phyloP scores from a whole-genome alignment of 2,329 filamentous ascomycete species.

The Colletotrichum gigasporum region DNA sequence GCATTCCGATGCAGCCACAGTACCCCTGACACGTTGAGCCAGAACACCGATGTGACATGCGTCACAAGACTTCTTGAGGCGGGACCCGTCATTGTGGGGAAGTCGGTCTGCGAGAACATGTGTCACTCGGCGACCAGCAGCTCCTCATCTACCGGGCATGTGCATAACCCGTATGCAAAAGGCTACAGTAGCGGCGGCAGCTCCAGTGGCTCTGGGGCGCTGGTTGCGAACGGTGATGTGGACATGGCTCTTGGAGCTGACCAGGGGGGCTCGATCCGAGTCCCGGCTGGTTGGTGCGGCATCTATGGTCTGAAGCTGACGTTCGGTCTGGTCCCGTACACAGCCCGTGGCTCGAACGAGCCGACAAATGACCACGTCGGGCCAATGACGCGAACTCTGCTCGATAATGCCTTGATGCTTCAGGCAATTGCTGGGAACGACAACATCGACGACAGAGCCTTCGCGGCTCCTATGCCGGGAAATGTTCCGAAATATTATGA shows the following conservation, averaged over 20 bases:
- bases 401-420: constrained; percentile 50
- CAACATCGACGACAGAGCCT: constrained; percentile 49
- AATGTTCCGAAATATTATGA: constrained; percentile 46
- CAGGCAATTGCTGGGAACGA: constrained; percentile 54
- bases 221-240: constrained; percentile 38
- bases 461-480: constrained; percentile 45
- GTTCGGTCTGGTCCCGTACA: constrained; percentile 54
- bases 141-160: constrained; percentile 39
- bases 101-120: constrained; percentile 41
- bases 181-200: constrained; percentile 41
- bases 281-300: constrained; percentile 42
- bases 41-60: constrained; percentile 12
- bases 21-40: no score
- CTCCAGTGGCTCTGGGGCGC: constrained; percentile 42
- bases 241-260: constrained; percentile 42
- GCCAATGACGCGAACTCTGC: constrained; percentile 50
- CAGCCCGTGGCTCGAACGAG: constrained; percentile 48
- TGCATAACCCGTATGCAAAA: constrained; percentile 38
- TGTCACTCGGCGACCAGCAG: constrained; percentile 40
- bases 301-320: constrained; percentile 50
- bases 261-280: constrained; percentile 43
- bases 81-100: constrained; percentile 38
- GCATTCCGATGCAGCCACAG: no score
- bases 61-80: constrained; percentile 34
- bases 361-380: constrained; percentile 56